Evolutionary conservation across 2,329 filamentous ascomycete genomes (phyloP), one percentile per base, ranked within the genome.

Genomic region (Cladosporium colombiae): DNA sequence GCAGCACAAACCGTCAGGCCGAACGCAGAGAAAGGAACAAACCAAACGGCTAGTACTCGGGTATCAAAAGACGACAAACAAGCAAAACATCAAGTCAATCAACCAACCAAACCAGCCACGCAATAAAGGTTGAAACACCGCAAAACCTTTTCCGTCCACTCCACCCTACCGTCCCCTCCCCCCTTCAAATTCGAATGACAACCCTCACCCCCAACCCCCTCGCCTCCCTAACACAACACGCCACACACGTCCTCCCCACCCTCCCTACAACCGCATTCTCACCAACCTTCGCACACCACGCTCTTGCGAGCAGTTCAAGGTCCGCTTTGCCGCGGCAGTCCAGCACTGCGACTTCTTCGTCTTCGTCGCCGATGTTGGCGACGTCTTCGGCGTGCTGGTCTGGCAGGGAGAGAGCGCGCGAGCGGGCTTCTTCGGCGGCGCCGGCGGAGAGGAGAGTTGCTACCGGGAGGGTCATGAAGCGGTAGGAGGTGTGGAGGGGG

Each of bases 141-240:
- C 18, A 44, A 44, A 46, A 21, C 40, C 2, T 46, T 23, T 23
- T 46, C 40, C 40, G 23, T 13, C 40, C 10, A 46, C n/a, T 21
- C 21, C n/a, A 10, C 3, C 10, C 40, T 0, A 21, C 40, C 10
- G 1, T 16, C 35, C 21, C 40, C 13, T 16, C 25, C 25, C 21
- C n/a, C 10, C 23, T 31, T 74, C 67, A 81, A 4, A 81, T 72
- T 64, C 80, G 71, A 21, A 83, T 84, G n/a, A 92, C 83, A 29
- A 92, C 84, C 70, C 85, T 86, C 81, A 91, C 88, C 2, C 86
- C 88, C 66, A 92, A 75, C 3, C 88, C 90, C 5, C 87, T 87
- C 0, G 90, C 90, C 79, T 94, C 90, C 21, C 91, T 84, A 52
- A 94, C 86, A 49, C 89, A 89, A 76, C 91, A 94, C 3, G 86